Percentiles rank a stretch among this genome's conserved stretches.
Conservation (phyloP, 495 filamentous ascomycete genomes). For the Aspergillus avenaceus region DNA sequence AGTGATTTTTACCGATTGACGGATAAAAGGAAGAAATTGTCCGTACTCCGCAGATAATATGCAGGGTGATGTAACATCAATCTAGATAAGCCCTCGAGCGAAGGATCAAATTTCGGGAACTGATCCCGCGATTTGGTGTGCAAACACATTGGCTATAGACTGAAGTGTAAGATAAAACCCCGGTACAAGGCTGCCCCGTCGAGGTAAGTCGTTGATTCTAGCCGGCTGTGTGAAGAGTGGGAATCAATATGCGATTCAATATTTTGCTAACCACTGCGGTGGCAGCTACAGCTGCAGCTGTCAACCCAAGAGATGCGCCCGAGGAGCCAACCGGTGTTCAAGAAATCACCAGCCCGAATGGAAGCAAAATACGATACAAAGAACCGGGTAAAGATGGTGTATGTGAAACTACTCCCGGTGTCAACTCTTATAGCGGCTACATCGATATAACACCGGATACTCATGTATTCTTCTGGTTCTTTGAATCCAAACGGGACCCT, state of each 20-base stretch:
- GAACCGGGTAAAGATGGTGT: slow-evolving; percentile 38
- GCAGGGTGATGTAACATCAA: not conserved
- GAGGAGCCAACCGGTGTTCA: slow-evolving; percentile 51
- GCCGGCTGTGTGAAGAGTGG: not conserved
- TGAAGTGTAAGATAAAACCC: not conserved
- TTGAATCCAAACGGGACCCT: slow-evolving; percentile 45
- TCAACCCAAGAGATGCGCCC: slow-evolving; percentile 11
- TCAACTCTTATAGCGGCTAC: slow-evolving; percentile 45
- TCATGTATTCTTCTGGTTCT: slow-evolving; percentile 50
- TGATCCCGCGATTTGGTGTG: not conserved
- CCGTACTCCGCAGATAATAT: not conserved
- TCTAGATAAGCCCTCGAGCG: not conserved
- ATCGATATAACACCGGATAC: slow-evolving; percentile 37
- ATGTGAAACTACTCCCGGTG: slow-evolving; percentile 47
- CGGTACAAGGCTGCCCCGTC: not conserved
- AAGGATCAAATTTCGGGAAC: not conserved
- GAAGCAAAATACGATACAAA: slow-evolving; percentile 41
- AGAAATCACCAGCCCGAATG: slow-evolving; percentile 54
- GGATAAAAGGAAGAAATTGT: not conserved
- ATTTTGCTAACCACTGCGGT: not conserved
- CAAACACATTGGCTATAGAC: not conserved
- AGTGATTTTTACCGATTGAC: not conserved
- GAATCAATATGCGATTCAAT: not conserved
- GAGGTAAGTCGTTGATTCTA: not conserved
- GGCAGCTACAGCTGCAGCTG: not conserved